These are phyloP conservation scores for Aspergillus campestris DNA, from an alignment of 495 filamentous ascomycete species.

Conservation along the genomic window DNA sequence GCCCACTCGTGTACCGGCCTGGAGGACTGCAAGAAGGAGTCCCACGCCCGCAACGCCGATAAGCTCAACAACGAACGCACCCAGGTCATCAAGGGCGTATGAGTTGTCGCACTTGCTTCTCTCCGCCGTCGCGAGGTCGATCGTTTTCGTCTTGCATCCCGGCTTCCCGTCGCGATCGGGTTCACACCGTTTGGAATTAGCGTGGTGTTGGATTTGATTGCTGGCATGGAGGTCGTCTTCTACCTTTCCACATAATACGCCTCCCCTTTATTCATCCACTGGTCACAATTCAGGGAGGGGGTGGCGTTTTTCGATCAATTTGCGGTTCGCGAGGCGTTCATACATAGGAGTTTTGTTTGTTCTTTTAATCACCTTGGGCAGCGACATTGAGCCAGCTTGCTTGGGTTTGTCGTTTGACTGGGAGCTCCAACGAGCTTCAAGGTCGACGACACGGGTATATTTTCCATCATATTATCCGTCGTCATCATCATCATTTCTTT, in stretches of 20 bases:
- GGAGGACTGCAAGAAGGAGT: constrained; percentile 96
- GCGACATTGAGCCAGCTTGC: too few species aligned
- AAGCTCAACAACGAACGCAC: constrained; percentile 89
- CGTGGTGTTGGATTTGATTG: constrained; percentile 22
- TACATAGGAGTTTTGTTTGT: not conserved
- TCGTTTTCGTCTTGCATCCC: not conserved
- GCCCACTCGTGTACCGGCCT: constrained; percentile 89
- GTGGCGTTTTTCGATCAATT: too few species aligned
- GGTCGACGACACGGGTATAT: too few species aligned
- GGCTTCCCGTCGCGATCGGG: constrained; percentile 2
- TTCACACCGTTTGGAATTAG: constrained; percentile 17
- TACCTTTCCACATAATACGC: constrained; percentile 8
- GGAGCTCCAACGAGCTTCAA: too few species aligned
- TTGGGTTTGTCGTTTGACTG: too few species aligned
- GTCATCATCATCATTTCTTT: too few species aligned
- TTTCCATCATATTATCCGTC: too few species aligned
- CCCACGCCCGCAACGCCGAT: constrained; percentile 81
- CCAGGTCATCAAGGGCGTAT: constrained; percentile 56
- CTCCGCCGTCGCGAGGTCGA: not conserved
- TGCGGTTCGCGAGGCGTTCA: too few species aligned
- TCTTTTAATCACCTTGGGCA: not conserved
- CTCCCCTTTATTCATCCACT: constrained; percentile 6
- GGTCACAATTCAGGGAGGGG: not conserved
- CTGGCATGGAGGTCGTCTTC: constrained; percentile 3
- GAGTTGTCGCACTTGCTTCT: constrained; percentile 9